These are phyloP conservation scores for Geotrichum histeridarum DNA, from an alignment of 1,139 yeast genomes.

Conservation along the genomic window DNA sequence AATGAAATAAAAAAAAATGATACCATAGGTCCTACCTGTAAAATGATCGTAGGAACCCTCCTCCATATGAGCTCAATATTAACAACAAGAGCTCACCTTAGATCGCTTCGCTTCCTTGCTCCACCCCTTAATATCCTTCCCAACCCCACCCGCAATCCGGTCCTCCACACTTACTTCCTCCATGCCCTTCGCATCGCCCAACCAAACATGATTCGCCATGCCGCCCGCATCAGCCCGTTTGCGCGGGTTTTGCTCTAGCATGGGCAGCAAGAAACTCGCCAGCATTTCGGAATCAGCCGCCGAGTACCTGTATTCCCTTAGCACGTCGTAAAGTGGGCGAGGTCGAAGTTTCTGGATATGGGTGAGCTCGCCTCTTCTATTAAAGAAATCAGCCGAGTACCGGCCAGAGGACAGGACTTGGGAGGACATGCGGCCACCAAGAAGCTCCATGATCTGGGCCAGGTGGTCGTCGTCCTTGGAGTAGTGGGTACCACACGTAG, in stretches of 20 bases:
- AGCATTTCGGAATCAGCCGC: conserved; percentile 52
- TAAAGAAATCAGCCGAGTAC: conserved; percentile 51
- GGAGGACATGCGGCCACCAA: conserved; percentile 62
- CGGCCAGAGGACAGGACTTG: conserved; percentile 50
- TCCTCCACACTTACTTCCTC: conserved; percentile 46
- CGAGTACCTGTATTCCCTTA: conserved; percentile 62
- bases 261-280: conserved; percentile 61
- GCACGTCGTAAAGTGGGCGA: conserved; percentile 64
- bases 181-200: conserved; percentile 56
- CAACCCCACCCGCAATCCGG: conserved; percentile 57
- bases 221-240: conserved; percentile 78
- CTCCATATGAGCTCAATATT: no score
- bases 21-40: neutral
- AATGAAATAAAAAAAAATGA: neutral
- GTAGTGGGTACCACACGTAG: conserved; percentile 59
- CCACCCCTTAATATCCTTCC: conserved; percentile 80
- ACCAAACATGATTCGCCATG: conserved; percentile 73
- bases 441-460: conserved; percentile 74
- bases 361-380: conserved; percentile 48
- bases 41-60: no score
- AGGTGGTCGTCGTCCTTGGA: conserved; percentile 79
- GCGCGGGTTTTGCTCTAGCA: conserved; percentile 67
- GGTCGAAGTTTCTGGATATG: conserved; percentile 61
- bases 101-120: conserved; percentile 36
- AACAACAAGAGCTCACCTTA: neutral